Evolutionary conservation across 495 filamentous ascomycete species (phyloP).

Genomic region (Podospora fimiseda): DNA sequence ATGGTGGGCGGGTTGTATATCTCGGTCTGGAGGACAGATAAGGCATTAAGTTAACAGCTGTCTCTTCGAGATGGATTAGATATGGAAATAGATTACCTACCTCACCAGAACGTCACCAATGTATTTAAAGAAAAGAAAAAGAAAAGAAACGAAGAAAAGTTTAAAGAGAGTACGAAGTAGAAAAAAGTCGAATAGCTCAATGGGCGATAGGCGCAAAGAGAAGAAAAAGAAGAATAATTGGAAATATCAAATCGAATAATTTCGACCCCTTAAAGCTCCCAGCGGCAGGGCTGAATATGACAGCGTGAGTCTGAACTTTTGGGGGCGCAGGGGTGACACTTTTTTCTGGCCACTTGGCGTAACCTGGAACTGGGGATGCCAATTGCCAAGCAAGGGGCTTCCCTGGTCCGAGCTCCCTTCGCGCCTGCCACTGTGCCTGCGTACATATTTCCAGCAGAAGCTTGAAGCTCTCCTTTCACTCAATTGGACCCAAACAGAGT

Average conservation of each 20-base stretch:
- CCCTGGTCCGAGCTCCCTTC: conserved; percentile 23
- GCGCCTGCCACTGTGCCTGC: too few relatives aligned
- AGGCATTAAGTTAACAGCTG: conserved; percentile 3
- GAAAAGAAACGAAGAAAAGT: conserved; percentile 8
- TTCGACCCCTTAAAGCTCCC: conserved; percentile 17
- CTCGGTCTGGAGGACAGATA: conserved; percentile 4
- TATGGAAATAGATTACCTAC: conserved; percentile 5
- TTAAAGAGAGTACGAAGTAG: conserved; percentile 16
- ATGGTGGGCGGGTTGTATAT: not conserved
- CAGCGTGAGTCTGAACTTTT: conserved; percentile 5
- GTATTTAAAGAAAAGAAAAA: conserved; percentile 6
- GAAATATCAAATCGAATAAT: conserved; percentile 9
- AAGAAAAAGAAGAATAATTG: not conserved
- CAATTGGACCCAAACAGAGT: too few relatives aligned
- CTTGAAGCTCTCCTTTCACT: too few relatives aligned
- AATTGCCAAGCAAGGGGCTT: not conserved
- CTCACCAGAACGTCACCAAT: conserved; percentile 4
- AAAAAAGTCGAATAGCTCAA: conserved; percentile 10
- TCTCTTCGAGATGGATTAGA: not conserved
- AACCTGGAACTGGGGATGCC: not conserved
- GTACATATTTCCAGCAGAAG: too few relatives aligned
- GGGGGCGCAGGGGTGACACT: conserved; percentile 8
- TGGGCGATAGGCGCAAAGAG: not conserved
- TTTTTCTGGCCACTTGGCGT: conserved; percentile 30
- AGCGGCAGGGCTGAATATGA: conserved; percentile 15